phyloP scores from a whole-genome alignment of 768 basidiomycete species.

The Rhizopogon vesiculosus region DNA sequence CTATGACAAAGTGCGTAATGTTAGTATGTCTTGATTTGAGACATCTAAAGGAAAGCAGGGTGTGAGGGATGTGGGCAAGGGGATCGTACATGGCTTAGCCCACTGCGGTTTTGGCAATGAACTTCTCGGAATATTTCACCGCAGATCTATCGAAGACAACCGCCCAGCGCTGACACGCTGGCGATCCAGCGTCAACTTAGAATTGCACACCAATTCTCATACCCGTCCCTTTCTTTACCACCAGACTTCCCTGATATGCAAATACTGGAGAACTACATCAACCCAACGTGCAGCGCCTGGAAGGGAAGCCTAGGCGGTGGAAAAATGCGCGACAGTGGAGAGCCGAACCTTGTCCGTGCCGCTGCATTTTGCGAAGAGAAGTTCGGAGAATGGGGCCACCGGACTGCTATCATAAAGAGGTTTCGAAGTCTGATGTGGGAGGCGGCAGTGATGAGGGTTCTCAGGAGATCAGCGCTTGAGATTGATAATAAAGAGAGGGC shows the following conservation, averaged over 20 bases:
- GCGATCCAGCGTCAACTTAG: constrained; percentile 17
- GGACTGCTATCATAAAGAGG: constrained; percentile 14
- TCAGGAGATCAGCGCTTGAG: constrained; percentile 23
- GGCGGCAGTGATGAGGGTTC: constrained; percentile 14
- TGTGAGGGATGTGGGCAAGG: constrained; percentile 12
- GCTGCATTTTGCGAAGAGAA: constrained; percentile 22
- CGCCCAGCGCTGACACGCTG: constrained; percentile 17
- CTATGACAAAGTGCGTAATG: constrained; percentile 23
- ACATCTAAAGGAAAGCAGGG: constrained; percentile 3
- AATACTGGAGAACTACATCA: constrained; percentile 16
- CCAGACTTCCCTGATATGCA: constrained; percentile 14
- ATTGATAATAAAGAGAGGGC: constrained; percentile 24
- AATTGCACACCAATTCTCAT: constrained; percentile 20
- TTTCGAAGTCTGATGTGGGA: constrained; percentile 19
- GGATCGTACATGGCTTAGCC: constrained; percentile 19
- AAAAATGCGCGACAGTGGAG: constrained; percentile 12
- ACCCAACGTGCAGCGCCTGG: constrained; percentile 15
- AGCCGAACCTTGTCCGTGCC: constrained; percentile 14
- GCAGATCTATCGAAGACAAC: constrained; percentile 5
- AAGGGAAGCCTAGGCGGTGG: constrained; percentile 10
- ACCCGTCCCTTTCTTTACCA: constrained; percentile 11
- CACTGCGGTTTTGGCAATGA: constrained; percentile 22
- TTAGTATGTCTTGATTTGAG: neutral
- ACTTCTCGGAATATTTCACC: constrained; percentile 15
- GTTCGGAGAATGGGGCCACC: constrained; percentile 20